Conservation (phyloP, 2,329 filamentous ascomycete species). For the Penicillium griseofulvum region DNA sequence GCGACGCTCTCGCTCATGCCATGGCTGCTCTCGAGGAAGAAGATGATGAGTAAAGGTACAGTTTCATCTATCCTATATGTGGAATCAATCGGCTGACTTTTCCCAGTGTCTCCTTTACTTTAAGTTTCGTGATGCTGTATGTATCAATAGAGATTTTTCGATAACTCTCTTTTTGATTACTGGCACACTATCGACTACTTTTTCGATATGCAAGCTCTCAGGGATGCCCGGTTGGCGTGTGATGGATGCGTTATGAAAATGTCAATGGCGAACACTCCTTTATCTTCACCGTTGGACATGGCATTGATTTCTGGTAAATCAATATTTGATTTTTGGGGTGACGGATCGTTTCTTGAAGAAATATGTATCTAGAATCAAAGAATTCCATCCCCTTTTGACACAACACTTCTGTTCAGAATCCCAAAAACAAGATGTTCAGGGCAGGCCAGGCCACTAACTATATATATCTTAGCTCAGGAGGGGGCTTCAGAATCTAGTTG, state of each 20-base stretch:
- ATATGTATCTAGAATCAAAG: neutral
- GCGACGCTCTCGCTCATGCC: conserved; percentile 33
- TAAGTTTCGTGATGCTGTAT: neutral
- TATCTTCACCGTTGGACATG: conserved; percentile 10
- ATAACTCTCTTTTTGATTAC: neutral
- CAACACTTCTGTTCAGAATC: neutral
- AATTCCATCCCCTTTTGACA: neutral
- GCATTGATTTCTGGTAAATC: neutral
- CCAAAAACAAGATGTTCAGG: too few species aligned
- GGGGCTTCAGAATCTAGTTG: neutral
- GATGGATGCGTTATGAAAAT: neutral
- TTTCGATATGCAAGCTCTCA: neutral
- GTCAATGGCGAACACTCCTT: conserved; percentile 18
- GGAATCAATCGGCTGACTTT: neutral
- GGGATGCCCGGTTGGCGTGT: neutral
- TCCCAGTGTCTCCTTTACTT: neutral
- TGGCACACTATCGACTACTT: neutral
- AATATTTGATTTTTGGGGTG: neutral
- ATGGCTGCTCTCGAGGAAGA: conserved; percentile 31
- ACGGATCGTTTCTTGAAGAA: neutral
- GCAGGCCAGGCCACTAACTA: too few species aligned
- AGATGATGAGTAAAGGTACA: conserved; percentile 25
- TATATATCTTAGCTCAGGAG: neutral
- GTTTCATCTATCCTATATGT: neutral
- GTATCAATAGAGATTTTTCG: neutral